Base-by-base conservation (phyloP, 164 flowering plant species). In the Hamamelis virginiana region DNA sequence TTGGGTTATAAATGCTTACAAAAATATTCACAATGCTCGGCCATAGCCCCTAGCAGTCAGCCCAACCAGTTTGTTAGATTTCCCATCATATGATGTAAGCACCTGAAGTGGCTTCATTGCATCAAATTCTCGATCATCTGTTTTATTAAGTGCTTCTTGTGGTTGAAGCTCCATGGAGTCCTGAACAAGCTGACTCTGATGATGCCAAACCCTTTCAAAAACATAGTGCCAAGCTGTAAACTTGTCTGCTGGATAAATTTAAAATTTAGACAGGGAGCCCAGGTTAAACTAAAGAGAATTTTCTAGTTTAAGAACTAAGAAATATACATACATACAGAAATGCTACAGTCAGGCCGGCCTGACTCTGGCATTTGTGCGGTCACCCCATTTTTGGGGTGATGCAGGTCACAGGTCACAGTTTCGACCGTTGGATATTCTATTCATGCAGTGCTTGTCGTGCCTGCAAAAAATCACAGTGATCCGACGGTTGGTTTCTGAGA, bases 141-240 rank as follows among this genome's bases (percentile, higher is more conserved):
- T 71, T 78, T 63, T 78, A 57, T 58, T 70, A 12, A 81, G 26
- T 51, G 75, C 75, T 38, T 88, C 97, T 79, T 87, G 82, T 72
- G 96, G 96, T 85, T 87, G 94, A 45, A 84, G 70, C 78, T 91
- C 99, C 97, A 95, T 91, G 44, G 97, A 95, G 48, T 95, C 88
- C 61, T 96, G 81, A 61, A 95, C 84, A 66, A 92, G 84, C 81
- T 87, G 88, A 50, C 99, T 85, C 45, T 91, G 73, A 95, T 92
- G 58, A 86, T 91, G 48, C 99, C 99, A 41, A 92, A 81, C 62
- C 97, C 97, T 80, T 80, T 90, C 83, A 95, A 75, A 65, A 95
- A 96, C 82, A 83, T 91, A 12, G 97, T 89, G 14, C 99, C 99
- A 56, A 95, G 91, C 80, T 89, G 97, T 69, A 95, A 81, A 80